phyloP scores from a whole-genome alignment of 1,139 yeast species.

The Zhuliangozyma blackwelliae region DNA sequence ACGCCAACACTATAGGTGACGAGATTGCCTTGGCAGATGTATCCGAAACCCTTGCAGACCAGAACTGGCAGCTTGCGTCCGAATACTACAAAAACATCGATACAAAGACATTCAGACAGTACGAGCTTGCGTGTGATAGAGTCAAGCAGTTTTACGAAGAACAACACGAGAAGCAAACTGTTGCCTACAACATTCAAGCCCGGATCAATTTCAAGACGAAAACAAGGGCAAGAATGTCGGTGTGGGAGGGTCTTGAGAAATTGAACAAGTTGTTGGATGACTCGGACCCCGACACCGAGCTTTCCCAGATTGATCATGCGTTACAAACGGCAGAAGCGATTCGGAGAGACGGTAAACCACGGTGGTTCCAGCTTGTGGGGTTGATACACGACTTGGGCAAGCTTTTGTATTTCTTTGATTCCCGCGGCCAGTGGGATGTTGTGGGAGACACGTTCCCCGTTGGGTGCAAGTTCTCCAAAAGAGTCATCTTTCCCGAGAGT shows the following conservation, averaged over 20 bases:
- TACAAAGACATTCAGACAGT: slow-evolving; percentile 52
- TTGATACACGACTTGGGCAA: slow-evolving; percentile 70
- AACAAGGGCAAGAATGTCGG: slow-evolving; percentile 59
- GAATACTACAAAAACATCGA: slow-evolving; percentile 35
- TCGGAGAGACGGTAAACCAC: slow-evolving; percentile 59
- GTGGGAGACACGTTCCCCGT: slow-evolving; percentile 79
- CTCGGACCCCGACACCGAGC: slow-evolving; percentile 71
- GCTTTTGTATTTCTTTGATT: slow-evolving; percentile 62
- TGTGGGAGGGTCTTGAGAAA: slow-evolving; percentile 68
- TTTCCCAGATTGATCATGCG: slow-evolving; percentile 73
- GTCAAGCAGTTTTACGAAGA: slow-evolving; percentile 65
- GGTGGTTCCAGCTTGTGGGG: slow-evolving; percentile 77
- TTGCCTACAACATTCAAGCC: slow-evolving; percentile 69
- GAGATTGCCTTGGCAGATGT: slow-evolving; percentile 8
- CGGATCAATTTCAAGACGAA: slow-evolving; percentile 67
- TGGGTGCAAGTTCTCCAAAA: slow-evolving; percentile 60
- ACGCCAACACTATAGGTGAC: slow-evolving; percentile 5
- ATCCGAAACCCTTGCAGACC: slow-evolving; percentile 6
- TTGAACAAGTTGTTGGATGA: slow-evolving; percentile 63
- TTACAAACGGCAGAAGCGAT: slow-evolving; percentile 76
- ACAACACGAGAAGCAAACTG: slow-evolving; percentile 69
- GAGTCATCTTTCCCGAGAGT: slow-evolving; percentile 58
- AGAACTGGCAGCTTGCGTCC: slow-evolving; percentile 22
- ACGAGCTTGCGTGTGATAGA: slow-evolving; percentile 65
- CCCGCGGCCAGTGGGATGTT: slow-evolving; percentile 79